Percentiles rank a stretch among this genome's conserved stretches.
Evolutionary conservation across 1,284 basidiomycete genomes (phyloP).

Genomic region (Ceratobasidium sp.): DNA sequence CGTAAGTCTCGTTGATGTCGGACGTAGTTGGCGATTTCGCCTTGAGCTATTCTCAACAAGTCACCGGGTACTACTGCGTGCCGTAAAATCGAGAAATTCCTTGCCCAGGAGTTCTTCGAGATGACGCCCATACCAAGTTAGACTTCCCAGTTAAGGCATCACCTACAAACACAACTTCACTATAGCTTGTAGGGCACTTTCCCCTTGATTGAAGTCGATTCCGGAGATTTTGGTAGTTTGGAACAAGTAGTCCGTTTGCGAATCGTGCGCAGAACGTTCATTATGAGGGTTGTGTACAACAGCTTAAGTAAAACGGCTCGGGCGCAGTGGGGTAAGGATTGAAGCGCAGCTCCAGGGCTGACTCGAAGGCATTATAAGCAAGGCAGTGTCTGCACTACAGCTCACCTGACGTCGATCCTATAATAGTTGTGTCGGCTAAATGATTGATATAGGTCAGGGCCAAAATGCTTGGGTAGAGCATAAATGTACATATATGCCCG

Average conservation of each 20-base stretch:
- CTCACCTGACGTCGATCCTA: too few relatives aligned
- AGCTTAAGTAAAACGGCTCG: too few relatives aligned
- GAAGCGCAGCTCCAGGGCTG: too few relatives aligned
- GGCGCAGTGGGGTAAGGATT: too few relatives aligned
- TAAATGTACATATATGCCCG: too few relatives aligned
- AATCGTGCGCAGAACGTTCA: background rate
- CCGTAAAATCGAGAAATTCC: background rate
- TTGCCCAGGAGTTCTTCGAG: background rate
- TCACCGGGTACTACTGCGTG: too few relatives aligned
- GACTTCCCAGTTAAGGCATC: slow-evolving; percentile 15
- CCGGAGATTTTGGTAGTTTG: background rate
- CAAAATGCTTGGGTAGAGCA: too few relatives aligned
- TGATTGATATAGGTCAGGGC: too few relatives aligned
- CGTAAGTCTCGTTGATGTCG: background rate
- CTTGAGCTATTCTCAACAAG: background rate
- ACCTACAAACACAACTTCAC: slow-evolving; percentile 18
- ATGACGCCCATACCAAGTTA: slow-evolving; percentile 10
- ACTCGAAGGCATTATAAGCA: too few relatives aligned
- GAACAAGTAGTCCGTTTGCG: background rate
- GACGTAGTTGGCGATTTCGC: background rate
- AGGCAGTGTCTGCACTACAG: too few relatives aligned
- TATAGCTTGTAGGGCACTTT: background rate
- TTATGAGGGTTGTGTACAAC: background rate
- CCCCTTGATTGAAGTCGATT: background rate
- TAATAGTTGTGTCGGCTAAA: too few relatives aligned